Evolutionary conservation across 768 basidiomycete genomes (phyloP).

Genomic region (Russula compacta): DNA sequence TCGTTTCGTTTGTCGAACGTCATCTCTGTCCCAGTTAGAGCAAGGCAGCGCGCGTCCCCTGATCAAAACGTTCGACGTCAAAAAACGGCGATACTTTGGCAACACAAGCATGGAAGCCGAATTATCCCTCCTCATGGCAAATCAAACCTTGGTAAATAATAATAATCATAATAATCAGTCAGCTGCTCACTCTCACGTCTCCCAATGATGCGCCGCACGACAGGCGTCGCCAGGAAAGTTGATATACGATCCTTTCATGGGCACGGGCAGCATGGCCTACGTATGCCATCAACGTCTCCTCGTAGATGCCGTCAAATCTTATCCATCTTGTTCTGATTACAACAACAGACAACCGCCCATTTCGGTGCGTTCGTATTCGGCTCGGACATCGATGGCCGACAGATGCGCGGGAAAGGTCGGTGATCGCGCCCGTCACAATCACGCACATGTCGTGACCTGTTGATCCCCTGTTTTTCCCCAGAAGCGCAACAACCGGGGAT

Average conservation of each 20-base stretch:
- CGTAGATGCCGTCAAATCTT: background rate
- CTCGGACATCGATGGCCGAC: conserved; percentile 94
- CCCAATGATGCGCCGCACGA: background rate
- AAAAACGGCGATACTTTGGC: conserved; percentile 83
- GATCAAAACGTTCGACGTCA: conserved; percentile 70
- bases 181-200: background rate
- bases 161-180: no score
- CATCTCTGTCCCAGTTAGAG: conserved; percentile 33
- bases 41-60: conserved; percentile 63
- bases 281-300: conserved; percentile 33
- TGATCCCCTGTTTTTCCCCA: conserved; percentile 13
- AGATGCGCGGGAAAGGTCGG: conserved; percentile 88
- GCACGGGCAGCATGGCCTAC: conserved; percentile 88
- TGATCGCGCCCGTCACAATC: background rate
- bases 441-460: background rate
- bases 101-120: conserved; percentile 99
- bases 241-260: conserved; percentile 93
- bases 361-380: conserved; percentile 86
- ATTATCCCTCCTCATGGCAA: conserved; percentile 92
- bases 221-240: conserved; percentile 84
- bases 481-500: conserved; percentile 55
- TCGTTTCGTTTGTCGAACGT: background rate
- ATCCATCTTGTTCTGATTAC: background rate
- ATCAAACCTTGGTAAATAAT: conserved; percentile 72
- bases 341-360: conserved; percentile 62